Conservation (phyloP, 2,329 filamentous ascomycete species). For the Zymoseptoria pseudotritici region DNA sequence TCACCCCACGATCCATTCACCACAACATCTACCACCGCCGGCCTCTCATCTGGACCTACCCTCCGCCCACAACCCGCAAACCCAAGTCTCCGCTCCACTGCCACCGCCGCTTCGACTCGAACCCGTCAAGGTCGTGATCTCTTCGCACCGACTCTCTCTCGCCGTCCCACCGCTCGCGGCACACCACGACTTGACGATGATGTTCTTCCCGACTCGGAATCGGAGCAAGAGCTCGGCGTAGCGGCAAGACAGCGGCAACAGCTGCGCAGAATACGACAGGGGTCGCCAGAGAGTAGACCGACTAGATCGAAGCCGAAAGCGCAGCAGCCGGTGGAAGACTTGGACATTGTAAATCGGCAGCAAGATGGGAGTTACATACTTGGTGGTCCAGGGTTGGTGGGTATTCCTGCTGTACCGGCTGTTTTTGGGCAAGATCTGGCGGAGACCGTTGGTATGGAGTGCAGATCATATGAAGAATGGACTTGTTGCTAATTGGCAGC, state of each 20-base stretch:
- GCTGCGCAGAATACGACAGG: slow-evolving; percentile 10
- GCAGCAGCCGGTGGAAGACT: slow-evolving; percentile 12
- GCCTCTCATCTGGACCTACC: slow-evolving; percentile 6
- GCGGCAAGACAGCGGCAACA: slow-evolving; percentile 8
- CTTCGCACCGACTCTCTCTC: slow-evolving; percentile 20
- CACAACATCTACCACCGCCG: slow-evolving; percentile 10
- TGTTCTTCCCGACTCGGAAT: slow-evolving; percentile 23
- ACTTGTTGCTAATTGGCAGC: not conserved
- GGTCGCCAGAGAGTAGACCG: slow-evolving; percentile 14
- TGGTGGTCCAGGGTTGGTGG: slow-evolving; percentile 6
- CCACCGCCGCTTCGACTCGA: slow-evolving; percentile 20
- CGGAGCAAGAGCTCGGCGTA: slow-evolving; percentile 13
- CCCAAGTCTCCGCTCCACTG: slow-evolving; percentile 16
- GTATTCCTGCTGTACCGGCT: not conserved
- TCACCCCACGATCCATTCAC: slow-evolving; percentile 19
- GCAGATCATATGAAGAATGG: not conserved
- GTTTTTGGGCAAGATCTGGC: slow-evolving; percentile 10
- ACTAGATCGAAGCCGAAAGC: slow-evolving; percentile 4
- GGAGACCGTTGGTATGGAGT: slow-evolving; percentile 2
- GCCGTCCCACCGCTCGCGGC: slow-evolving; percentile 17
- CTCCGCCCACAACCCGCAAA: slow-evolving; percentile 18
- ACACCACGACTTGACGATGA: slow-evolving; percentile 21
- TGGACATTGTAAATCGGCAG: slow-evolving; percentile 24
- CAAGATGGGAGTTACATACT: slow-evolving; percentile 22
- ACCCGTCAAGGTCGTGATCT: slow-evolving; percentile 19